Evolutionary conservation across 2,329 filamentous ascomycete genomes (phyloP), one percentile per base, ranked within the genome.

Genomic region (Didymella pinodella): DNA sequence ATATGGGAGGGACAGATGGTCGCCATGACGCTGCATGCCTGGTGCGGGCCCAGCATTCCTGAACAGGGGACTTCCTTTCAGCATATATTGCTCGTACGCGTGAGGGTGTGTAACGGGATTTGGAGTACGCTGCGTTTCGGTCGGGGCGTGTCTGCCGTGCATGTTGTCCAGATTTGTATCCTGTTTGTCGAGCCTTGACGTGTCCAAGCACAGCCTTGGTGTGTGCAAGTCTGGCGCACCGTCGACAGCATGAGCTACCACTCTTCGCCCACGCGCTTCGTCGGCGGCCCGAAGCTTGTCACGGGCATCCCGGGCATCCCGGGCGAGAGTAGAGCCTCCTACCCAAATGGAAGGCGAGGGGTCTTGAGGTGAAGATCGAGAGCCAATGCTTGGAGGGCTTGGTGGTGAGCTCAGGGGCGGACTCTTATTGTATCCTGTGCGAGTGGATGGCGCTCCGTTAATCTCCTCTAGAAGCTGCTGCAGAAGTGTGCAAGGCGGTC

Each of bases 401-500:
- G 43, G 46, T 2, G 29, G 22, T 29, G 18, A 10, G 25, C 45
- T 44, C 32, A 40, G 46, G 2, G 54, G 48, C 28, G 57, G 46
- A 12, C 16, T 49, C 11, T 25, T 18, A 5, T 46, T 41, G 16
- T 11, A 48, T 6, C 41, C 25, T 16, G 31, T 28, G 6, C 28
- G 54, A 43, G 20, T 3, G 18, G 47, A 36, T 28, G 34, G 29
- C 20, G 41, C 16, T 32, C 59, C 60, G 29, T 63, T 67, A 57
- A 75, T 70, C 36, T 74, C 70, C 18, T 72, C 64, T 16, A 75
- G 64, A 7, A 76, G 65, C 20, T 65, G 58, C 29, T 69, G 62
- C 12, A 75, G 65, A 16, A 71, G 54, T 4, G 68, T 68, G 10
- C 59, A 47, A 22, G 65, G 61, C 7, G 66, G 65, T 7, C 52